A percentile compares a stretch with the other conserved stretches of the same genome.
Evolutionary conservation across 208 protist genomes (phyloP).

Genomic region (Polymyxa betae): DNA sequence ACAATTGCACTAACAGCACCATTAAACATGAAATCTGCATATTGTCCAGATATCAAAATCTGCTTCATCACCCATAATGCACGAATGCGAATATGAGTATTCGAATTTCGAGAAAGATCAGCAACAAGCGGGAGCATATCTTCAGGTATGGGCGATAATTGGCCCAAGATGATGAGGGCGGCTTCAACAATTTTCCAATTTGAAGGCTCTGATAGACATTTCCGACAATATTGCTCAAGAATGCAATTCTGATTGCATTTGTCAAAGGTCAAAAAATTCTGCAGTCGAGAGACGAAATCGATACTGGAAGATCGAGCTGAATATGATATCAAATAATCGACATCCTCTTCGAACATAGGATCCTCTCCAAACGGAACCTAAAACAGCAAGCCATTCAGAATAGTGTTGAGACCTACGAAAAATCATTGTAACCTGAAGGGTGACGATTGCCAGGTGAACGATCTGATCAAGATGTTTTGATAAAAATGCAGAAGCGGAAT

Average conservation of each 20-base stretch:
- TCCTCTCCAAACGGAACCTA: neutral
- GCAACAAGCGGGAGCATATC: neutral
- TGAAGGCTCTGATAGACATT: neutral
- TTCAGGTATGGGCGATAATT: neutral
- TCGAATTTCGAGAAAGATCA: neutral
- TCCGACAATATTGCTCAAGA: neutral
- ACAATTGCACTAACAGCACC: neutral
- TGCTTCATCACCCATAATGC: neutral
- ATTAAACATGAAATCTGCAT: neutral
- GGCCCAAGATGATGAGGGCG: neutral
- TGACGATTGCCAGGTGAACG: neutral
- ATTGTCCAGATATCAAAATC: neutral
- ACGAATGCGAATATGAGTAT: neutral
- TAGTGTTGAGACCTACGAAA: too few species aligned
- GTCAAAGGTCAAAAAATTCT: neutral
- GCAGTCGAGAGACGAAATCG: neutral
- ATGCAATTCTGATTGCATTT: neutral
- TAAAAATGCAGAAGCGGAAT: neutral
- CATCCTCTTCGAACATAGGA: neutral
- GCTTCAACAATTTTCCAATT: neutral
- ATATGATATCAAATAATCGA: neutral
- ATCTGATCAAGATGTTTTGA: neutral
- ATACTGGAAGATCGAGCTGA: neutral
- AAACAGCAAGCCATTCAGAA: neutral
- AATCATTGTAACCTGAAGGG: neutral